Evolutionary conservation across 1,284 basidiomycete species (phyloP).

Genomic region (Omphalotus olearius): DNA sequence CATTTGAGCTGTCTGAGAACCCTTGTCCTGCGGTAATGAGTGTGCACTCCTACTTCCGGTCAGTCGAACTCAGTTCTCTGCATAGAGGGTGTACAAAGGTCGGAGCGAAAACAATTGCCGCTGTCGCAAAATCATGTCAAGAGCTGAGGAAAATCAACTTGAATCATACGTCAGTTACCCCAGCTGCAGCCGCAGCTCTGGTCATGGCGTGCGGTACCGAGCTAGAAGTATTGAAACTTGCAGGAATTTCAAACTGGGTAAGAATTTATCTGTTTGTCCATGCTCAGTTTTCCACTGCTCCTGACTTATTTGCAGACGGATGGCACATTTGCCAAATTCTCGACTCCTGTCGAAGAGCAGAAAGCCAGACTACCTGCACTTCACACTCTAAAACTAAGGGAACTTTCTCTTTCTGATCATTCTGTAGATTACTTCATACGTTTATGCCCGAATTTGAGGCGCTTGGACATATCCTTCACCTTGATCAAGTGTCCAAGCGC

Average conservation of each 20-base stretch:
- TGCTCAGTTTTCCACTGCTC: constrained; percentile 1
- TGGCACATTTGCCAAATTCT: constrained; percentile 44
- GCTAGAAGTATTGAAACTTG: constrained; percentile 57
- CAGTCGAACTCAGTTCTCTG: constrained; percentile 4
- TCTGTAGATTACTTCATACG: constrained; percentile 39
- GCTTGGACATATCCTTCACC: constrained; percentile 65
- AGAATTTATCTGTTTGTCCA: constrained; percentile 18
- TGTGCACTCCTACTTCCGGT: constrained; percentile 3
- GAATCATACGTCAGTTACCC: constrained; percentile 55
- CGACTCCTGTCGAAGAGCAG: constrained; percentile 24
- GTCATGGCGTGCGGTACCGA: constrained; percentile 33
- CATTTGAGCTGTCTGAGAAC: constrained; percentile 40
- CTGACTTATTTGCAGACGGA: constrained; percentile 44
- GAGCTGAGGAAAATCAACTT: constrained; percentile 48
- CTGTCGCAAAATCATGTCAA: constrained; percentile 38
- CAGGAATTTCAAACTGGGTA: constrained; percentile 59
- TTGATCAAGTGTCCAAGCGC: constrained; percentile 35
- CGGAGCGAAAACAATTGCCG: constrained; percentile 41
- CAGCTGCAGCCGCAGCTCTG: constrained; percentile 42
- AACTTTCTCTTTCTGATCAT: constrained; percentile 45
- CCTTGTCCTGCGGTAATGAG: constrained; percentile 49
- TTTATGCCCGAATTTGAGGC: constrained; percentile 45
- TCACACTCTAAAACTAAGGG: constrained; percentile 56
- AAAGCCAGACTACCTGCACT: constrained; percentile 34
- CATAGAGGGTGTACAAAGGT: constrained; percentile 58